Evolutionary conservation across 352 stramenopile genomes (phyloP), one percentile per base, ranked within the genome.

Genomic region (Phytophthora kernoviae): DNA sequence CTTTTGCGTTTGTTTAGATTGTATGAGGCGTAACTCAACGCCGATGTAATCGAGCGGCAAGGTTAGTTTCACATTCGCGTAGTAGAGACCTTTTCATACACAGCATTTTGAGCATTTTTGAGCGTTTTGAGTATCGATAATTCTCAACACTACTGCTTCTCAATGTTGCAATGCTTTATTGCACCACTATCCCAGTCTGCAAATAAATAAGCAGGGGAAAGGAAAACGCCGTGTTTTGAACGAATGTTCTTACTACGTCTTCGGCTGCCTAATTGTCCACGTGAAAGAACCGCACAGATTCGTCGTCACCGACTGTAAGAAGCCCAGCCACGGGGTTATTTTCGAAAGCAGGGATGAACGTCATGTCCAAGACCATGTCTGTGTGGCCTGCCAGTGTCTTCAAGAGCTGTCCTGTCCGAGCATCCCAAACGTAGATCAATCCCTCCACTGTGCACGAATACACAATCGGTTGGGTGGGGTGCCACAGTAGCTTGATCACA

Each of bases 301-400:
- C 81, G 51, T 96, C 88, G 58, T 96, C 88, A 24, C 88, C 85
- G 22, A 75, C 71, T 1, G 88, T 94, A 61, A 96, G 81, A 45
- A 96, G 70, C 9, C 77, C 75, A 33, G 77, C 60, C 1, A 85
- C 68, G 14, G 65, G 48, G 12, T 62, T 59, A 43, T 68, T 76
- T 24, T 80, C 65, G 30, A 78, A 70, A 8, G 74, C 73, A 11
- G 67, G 62, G 34, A 92, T 73, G 39, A 96, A 91, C 26, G 70
- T 73, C 75, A 97, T 91, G 63, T 97, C 93, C 22, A 98, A 72
- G 12, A 98, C 78, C 88, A 97, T 97, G 62, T 98, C 93, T 15
- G 76, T 83, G 71, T 98, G 93, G 26, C 91, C 90, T 20, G 81
- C 87, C 34, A 97, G 74, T 10, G 75, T 76, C 59, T 81, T 86